Evolutionary conservation across 2,329 filamentous ascomycete genomes (phyloP).

Genomic region (Penicillium fuscoglaucum): DNA sequence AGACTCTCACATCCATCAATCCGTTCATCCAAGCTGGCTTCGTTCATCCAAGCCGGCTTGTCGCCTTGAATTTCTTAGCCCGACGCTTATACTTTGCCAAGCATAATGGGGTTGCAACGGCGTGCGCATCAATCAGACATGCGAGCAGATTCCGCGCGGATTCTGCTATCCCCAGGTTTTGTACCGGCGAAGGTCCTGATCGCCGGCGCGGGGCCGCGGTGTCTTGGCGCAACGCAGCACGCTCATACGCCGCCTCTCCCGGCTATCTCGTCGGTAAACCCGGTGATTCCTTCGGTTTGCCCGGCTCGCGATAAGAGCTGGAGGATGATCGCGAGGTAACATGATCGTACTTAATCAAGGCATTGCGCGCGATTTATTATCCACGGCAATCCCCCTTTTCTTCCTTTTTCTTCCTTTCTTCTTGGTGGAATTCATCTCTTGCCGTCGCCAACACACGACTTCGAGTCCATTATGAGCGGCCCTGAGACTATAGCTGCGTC

Average conservation of each 20-base stretch:
- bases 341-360: not conserved
- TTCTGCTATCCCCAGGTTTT: not conserved
- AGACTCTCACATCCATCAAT: not conserved
- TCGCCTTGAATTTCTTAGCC: not conserved
- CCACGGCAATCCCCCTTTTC: not conserved
- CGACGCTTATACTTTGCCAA: not conserved
- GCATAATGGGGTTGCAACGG: not conserved
- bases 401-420: not conserved
- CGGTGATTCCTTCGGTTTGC: not conserved
- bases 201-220: not conserved
- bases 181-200: not conserved
- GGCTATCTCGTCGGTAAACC: constrained; percentile 1
- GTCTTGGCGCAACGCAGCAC: not conserved
- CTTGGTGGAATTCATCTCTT: not conserved
- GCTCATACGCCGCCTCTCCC: constrained; percentile 3
- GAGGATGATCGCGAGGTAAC: not conserved
- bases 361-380: not conserved
- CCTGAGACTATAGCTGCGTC: not conserved
- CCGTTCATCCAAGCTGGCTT: not conserved
- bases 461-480: not conserved
- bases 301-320: constrained; percentile 1
- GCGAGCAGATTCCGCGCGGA: not conserved
- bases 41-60: no score
- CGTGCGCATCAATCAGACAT: not conserved
- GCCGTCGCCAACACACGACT: not conserved